Evolutionary conservation across 495 filamentous ascomycete species (phyloP), one percentile per base, ranked within the genome.

Genomic region (Podospora bellae-mahoneyi): DNA sequence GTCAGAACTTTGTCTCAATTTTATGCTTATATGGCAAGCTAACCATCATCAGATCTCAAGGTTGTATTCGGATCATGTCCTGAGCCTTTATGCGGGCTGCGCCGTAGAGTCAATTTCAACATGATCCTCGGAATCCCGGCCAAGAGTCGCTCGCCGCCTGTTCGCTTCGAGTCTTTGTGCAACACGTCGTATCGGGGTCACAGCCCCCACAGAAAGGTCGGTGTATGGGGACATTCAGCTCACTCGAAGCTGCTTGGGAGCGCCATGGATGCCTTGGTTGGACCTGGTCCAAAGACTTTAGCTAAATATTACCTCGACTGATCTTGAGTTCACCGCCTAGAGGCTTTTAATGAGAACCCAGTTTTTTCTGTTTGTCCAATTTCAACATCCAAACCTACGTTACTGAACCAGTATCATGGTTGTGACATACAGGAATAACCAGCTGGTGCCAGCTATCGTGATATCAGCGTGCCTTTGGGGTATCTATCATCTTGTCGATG

Each of bases 381-480:
- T 3, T 18, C 39, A 10, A 10, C 15, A 48, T 13, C 39, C 3
- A 13, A 5, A 10, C 39, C 6, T 16, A 13, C 39, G 9, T 48
- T 48, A 3, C 9, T 48, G 9, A 10, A 10, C 39, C 9, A 48
- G 15, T 13, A 32, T 48, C 39, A 68, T 68, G 67, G 53, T 68
- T 26, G 62, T 61, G 16, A 60, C 62, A 2, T 56, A 64, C 56
- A 68, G 30, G 6, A 68, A 68, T 30, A 68, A 68, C 19, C 61
- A 62, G 30, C n/a, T 68, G 34, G 56, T 65, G 27, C 67, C 67
- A 56, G 67, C 62, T 0, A 18, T 61, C 9, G 28, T 68, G 28
- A 64, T 68, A 15, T 34, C 67, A 3, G 30, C 27, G 4, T 68
- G 67, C n/a, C 16, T 68, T 5, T 64, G 62, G 53, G 28, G 18